A percentile compares a stretch with the other conserved stretches of the same genome.
Conservation (phyloP, 164 flowering plant species). For the Vitis labrusca region DNA sequence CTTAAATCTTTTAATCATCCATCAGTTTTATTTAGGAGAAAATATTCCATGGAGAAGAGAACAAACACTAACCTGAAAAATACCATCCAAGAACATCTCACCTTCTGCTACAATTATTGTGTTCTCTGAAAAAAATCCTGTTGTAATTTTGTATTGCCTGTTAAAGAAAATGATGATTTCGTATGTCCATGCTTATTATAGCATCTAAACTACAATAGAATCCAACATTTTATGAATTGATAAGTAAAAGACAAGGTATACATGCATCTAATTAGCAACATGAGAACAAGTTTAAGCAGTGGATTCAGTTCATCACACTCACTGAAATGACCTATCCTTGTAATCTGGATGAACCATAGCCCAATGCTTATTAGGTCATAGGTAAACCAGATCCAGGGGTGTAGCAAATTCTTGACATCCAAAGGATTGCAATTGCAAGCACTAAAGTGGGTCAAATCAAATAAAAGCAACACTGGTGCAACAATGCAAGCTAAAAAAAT, state of each 20-base stretch:
- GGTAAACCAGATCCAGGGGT: background rate
- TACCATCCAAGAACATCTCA: slow-evolving; percentile 71
- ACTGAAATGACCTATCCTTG: background rate
- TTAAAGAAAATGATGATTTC: slow-evolving; percentile 48
- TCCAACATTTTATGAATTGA: background rate
- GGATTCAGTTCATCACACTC: background rate
- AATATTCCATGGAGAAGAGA: background rate
- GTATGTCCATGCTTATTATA: background rate
- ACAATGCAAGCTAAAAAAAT: too few species aligned
- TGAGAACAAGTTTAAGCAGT: background rate
- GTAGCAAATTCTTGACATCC: background rate
- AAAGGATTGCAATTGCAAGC: background rate
- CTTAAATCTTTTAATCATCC: too few species aligned
- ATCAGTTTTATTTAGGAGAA: background rate
- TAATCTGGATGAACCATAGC: background rate
- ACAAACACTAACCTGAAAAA: slow-evolving; percentile 65
- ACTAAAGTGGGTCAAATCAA: background rate
- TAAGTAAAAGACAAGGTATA: background rate
- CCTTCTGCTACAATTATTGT: slow-evolving; percentile 95
- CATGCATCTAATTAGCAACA: background rate
- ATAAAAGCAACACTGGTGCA: background rate
- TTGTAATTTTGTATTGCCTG: slow-evolving; percentile 72
- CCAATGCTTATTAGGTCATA: background rate
- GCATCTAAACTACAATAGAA: background rate
- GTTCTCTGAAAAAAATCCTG: slow-evolving; percentile 90